Evolutionary conservation across 352 stramenopile species (phyloP).

Genomic region (Globisporangium orthogonon): DNA sequence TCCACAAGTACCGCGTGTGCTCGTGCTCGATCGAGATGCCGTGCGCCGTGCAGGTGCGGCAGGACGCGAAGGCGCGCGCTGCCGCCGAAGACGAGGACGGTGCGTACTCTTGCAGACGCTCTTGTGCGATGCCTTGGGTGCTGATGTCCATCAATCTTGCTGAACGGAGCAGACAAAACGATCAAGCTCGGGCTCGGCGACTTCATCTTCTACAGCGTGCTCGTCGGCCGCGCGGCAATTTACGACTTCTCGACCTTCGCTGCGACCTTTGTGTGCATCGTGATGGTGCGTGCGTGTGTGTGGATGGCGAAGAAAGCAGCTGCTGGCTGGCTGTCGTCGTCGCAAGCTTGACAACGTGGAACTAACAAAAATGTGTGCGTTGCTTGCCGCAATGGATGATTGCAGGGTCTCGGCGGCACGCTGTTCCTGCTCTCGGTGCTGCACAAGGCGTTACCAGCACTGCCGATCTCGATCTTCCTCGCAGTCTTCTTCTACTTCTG

Average conservation of each 20-base stretch:
- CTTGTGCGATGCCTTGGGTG: too few relatives aligned
- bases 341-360: too few relatives aligned
- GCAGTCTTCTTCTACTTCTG: slow-evolving; percentile 80
- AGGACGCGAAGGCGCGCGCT: slow-evolving; percentile 38
- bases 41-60: slow-evolving; percentile 60
- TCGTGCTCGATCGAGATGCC: slow-evolving; percentile 76
- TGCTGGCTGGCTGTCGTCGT: background rate
- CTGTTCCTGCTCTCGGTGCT: slow-evolving; percentile 94
- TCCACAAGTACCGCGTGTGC: slow-evolving; percentile 84
- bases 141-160: background rate
- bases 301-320: background rate
- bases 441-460: slow-evolving; percentile 90
- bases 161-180: slow-evolving; percentile 52
- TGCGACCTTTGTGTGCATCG: slow-evolving; percentile 89
- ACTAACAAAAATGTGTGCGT: background rate
- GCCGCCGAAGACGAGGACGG: slow-evolving; percentile 45
- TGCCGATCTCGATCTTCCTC: slow-evolving; percentile 93
- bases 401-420: slow-evolving; percentile 88
- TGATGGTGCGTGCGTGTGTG: slow-evolving; percentile 73
- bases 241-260: slow-evolving; percentile 95
- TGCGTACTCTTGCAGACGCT: slow-evolving; percentile 8
- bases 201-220: slow-evolving; percentile 99
- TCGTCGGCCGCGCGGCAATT: slow-evolving; percentile 94
- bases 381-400: background rate
- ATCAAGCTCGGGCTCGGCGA: slow-evolving; percentile 95